Evolutionary conservation across 805 yeast species (phyloP).

Genomic region (Candida argentea): DNA sequence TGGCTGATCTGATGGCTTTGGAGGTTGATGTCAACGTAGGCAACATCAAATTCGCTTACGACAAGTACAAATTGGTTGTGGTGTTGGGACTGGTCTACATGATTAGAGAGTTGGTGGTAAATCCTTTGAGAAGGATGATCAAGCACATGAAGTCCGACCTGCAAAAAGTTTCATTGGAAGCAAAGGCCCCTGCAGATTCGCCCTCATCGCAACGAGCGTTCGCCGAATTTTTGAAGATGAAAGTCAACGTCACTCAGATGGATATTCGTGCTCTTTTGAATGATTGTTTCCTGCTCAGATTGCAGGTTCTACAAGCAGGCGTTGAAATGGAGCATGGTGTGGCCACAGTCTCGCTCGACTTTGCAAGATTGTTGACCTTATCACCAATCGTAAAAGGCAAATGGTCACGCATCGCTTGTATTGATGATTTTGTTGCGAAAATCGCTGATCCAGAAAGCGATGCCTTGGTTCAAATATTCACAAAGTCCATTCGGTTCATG

Average conservation of each 20-base stretch:
- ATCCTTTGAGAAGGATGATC: slow-evolving; percentile 17
- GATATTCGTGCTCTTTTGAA: slow-evolving; percentile 27
- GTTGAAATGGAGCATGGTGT: slow-evolving; percentile 4
- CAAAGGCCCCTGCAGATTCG: background rate
- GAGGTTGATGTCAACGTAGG: slow-evolving; percentile 8
- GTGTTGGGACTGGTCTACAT: slow-evolving; percentile 24
- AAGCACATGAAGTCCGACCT: slow-evolving; percentile 15
- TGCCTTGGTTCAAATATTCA: slow-evolving; percentile 10
- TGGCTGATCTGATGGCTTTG: no score
- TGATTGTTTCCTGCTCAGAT: slow-evolving; percentile 37
- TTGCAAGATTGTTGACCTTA: slow-evolving; percentile 37
- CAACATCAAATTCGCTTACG: slow-evolving; percentile 12
- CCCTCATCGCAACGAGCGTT: no score
- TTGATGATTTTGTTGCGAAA: slow-evolving; percentile 14
- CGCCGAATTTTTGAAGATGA: slow-evolving; percentile 5
- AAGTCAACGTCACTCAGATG: slow-evolving; percentile 6
- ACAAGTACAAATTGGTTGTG: slow-evolving; percentile 21
- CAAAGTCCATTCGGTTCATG: slow-evolving; percentile 19
- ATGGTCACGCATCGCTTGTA: slow-evolving; percentile 41
- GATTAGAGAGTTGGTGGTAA: slow-evolving; percentile 18
- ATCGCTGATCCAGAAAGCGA: slow-evolving; percentile 6
- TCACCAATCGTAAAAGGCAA: slow-evolving; percentile 37
- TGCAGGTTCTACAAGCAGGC: slow-evolving; percentile 28
- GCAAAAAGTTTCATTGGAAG: slow-evolving; percentile 4
- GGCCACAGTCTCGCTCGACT: slow-evolving; percentile 9